Percentiles rank a stretch among this genome's conserved stretches.
phyloP scores from a whole-genome alignment of 1,284 basidiomycete genomes.

The Mycocalia duriaeana region DNA sequence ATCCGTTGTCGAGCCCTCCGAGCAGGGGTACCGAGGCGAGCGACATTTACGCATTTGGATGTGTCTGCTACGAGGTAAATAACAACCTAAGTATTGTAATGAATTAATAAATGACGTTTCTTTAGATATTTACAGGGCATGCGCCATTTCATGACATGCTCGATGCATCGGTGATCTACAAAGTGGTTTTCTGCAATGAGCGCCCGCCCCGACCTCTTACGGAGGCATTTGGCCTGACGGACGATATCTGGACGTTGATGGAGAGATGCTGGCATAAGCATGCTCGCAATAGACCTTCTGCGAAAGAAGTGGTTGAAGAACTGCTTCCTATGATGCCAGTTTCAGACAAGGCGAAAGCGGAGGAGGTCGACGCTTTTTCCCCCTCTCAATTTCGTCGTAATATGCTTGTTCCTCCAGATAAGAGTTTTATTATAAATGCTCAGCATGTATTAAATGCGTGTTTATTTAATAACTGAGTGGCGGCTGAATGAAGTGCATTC shows the following conservation, averaged over 20 bases:
- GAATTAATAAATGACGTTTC: no score
- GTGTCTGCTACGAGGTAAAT: conserved; percentile 16
- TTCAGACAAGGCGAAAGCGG: neutral
- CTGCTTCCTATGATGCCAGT: neutral
- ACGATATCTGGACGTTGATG: neutral
- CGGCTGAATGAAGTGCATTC: no score
- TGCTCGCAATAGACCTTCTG: neutral
- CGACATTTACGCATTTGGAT: conserved; percentile 15
- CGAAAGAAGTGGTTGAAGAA: neutral
- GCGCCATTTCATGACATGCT: neutral
- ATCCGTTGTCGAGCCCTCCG: no score
- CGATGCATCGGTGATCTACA: neutral
- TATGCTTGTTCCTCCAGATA: no score
- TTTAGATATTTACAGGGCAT: neutral
- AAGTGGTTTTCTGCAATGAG: neutral
- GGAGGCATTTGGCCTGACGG: neutral
- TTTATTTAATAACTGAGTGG: no score
- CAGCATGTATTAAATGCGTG: no score
- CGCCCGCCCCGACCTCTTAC: neutral
- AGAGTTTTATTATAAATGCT: no score
- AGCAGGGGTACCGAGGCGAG: conserved; percentile 8
- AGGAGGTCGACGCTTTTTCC: neutral
- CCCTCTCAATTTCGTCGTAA: neutral
- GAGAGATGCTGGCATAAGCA: neutral
- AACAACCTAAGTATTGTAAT: neutral